Conservation (phyloP, 2,329 filamentous ascomycete genomes). For the Exophiala phaeomuriformis region DNA sequence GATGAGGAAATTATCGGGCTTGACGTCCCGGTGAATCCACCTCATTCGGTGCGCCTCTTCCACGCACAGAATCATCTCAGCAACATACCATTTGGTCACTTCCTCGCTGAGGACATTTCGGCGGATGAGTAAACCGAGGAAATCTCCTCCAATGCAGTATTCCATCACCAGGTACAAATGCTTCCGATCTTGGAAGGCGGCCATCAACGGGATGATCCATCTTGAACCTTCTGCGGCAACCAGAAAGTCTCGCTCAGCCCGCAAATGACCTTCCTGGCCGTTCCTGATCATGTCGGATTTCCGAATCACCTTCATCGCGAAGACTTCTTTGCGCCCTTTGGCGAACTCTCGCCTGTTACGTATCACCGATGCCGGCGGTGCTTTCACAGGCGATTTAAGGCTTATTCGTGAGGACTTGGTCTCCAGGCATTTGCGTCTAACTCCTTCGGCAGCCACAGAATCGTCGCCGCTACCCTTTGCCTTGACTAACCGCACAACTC, state of each 20-base stretch:
- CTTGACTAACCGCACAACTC: constrained; percentile 77
- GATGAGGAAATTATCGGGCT: constrained; percentile 95
- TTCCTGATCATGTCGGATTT: constrained; percentile 90
- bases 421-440: constrained; percentile 2
- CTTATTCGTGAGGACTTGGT: constrained; percentile 3
- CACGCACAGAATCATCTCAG: constrained; percentile 92
- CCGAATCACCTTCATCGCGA: constrained; percentile 94
- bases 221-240: constrained; percentile 79
- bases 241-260: constrained; percentile 85
- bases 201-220: constrained; percentile 82
- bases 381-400: background rate
- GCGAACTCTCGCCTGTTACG: background rate
- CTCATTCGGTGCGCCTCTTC: constrained; percentile 82
- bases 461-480: constrained; percentile 44
- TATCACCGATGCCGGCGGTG: background rate
- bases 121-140: constrained; percentile 75
- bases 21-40: constrained; percentile 93
- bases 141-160: constrained; percentile 95
- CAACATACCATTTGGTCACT: constrained; percentile 77
- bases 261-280: constrained; percentile 83
- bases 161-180: constrained; percentile 95
- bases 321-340: constrained; percentile 53
- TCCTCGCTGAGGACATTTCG: constrained; percentile 75
- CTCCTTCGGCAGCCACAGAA: background rate
- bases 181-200: constrained; percentile 78